A percentile compares a stretch with the other conserved stretches of the same genome.
Evolutionary conservation across 1,284 basidiomycete genomes (phyloP).

Genomic region (Austroboletus niveus): DNA sequence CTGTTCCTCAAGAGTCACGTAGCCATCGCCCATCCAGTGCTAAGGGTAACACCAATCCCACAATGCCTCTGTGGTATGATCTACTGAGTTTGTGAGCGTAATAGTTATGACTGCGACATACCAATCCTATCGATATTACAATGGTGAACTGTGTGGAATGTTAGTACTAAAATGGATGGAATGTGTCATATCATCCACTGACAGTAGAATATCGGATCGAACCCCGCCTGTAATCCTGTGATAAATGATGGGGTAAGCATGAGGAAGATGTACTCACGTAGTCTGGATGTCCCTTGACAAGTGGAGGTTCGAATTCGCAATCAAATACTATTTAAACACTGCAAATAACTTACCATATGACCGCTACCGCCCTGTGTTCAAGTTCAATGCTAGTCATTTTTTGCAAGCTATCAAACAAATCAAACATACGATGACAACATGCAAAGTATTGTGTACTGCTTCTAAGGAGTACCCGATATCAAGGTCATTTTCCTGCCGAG

Average conservation of each 20-base stretch:
- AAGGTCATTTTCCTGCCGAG: constrained; percentile 11
- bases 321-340: background rate
- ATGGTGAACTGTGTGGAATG: constrained; percentile 19
- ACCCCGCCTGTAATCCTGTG: constrained; percentile 15
- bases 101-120: constrained; percentile 2
- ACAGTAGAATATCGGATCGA: constrained; percentile 28
- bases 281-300: constrained; percentile 14
- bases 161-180: background rate
- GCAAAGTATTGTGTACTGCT: constrained; percentile 15
- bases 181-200: background rate
- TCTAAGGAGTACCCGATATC: constrained; percentile 16
- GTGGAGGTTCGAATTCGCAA: background rate
- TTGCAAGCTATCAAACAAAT: background rate
- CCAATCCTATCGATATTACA: constrained; percentile 24
- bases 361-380: constrained; percentile 19
- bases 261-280: constrained; percentile 14
- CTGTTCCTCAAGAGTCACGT: background rate
- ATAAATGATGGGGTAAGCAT: background rate
- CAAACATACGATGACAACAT: constrained; percentile 14
- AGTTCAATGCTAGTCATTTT: background rate
- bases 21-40: constrained; percentile 25
- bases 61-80: constrained; percentile 14
- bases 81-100: background rate
- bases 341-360: constrained; percentile 21
- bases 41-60: constrained; percentile 28